Evolutionary conservation across 2,329 filamentous ascomycete species (phyloP).

Genomic region (Pestalotiopsis sp.): DNA sequence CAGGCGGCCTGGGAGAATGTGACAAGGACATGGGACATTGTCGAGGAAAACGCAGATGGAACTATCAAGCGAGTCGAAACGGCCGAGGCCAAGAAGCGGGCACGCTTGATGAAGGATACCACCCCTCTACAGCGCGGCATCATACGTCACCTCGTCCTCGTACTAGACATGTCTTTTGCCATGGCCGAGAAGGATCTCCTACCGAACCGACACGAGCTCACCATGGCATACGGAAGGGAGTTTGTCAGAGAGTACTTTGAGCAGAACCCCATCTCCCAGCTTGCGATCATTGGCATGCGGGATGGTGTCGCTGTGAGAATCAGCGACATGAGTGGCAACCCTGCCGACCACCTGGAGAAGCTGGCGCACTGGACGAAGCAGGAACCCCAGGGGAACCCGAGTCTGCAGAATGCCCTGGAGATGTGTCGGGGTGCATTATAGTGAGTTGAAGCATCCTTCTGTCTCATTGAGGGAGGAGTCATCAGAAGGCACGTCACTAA

Average conservation of each 20-base stretch:
- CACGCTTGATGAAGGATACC: slow-evolving; percentile 84
- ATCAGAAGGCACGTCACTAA: slow-evolving; percentile 7
- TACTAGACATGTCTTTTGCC: slow-evolving; percentile 88
- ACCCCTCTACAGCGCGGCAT: slow-evolving; percentile 95
- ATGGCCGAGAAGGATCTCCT: slow-evolving; percentile 96
- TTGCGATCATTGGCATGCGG: slow-evolving; percentile 89
- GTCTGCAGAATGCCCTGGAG: slow-evolving; percentile 91
- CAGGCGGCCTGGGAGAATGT: slow-evolving; percentile 69
- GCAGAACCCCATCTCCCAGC: slow-evolving; percentile 96
- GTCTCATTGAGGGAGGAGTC: neutral
- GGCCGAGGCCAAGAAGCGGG: slow-evolving; percentile 80
- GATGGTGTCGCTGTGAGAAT: slow-evolving; percentile 87
- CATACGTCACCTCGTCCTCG: slow-evolving; percentile 91
- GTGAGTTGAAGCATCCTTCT: slow-evolving; percentile 44
- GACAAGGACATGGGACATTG: slow-evolving; percentile 70
- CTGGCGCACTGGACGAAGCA: slow-evolving; percentile 67
- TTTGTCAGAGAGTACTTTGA: slow-evolving; percentile 97
- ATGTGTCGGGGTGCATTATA: slow-evolving; percentile 93
- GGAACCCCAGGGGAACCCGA: slow-evolving; percentile 75
- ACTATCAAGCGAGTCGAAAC: slow-evolving; percentile 65
- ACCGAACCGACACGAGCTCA: slow-evolving; percentile 82
- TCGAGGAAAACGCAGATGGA: slow-evolving; percentile 79
- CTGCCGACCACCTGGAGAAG: slow-evolving; percentile 81
- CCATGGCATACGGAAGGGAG: slow-evolving; percentile 78
- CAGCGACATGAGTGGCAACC: slow-evolving; percentile 90